Conservation (phyloP, 140 eudicot species). For the Stevia rebaudiana region DNA sequence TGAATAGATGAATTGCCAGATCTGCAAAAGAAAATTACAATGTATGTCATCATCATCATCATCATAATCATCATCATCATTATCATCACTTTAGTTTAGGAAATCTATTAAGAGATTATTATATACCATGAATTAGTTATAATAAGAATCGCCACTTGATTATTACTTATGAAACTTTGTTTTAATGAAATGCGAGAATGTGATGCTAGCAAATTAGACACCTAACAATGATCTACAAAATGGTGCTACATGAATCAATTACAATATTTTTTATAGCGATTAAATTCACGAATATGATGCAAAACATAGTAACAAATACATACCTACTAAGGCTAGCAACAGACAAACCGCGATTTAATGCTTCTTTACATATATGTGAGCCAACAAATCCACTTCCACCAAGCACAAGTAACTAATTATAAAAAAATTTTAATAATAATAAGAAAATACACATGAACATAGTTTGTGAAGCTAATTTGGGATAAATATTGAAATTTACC, state of each 20-base stretch:
- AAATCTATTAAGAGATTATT: neutral
- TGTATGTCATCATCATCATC: constrained; percentile 1
- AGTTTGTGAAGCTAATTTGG: neutral
- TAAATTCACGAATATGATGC: neutral
- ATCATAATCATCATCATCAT: too few relatives aligned
- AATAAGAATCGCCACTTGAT: neutral
- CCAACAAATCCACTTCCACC: constrained; percentile 95
- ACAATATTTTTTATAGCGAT: neutral
- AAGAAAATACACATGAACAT: neutral
- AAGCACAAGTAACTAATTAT: constrained; percentile 64
- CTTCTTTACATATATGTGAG: constrained; percentile 79
- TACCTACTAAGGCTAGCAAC: constrained; percentile 92
- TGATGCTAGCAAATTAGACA: neutral
- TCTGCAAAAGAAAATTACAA: constrained; percentile 29
- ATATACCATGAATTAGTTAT: neutral
- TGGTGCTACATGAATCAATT: neutral
- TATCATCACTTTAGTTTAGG: neutral
- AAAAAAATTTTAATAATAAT: neutral
- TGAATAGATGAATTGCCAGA: constrained; percentile 63
- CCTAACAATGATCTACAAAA: neutral
- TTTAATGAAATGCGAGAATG: neutral
- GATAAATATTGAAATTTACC: constrained; percentile 23
- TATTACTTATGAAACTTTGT: neutral
- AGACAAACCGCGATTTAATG: constrained; percentile 50
- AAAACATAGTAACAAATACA: neutral